Evolutionary conservation across 495 filamentous ascomycete species (phyloP), one percentile per base, ranked within the genome.

Genomic region (Lentithecium fluviatile): DNA sequence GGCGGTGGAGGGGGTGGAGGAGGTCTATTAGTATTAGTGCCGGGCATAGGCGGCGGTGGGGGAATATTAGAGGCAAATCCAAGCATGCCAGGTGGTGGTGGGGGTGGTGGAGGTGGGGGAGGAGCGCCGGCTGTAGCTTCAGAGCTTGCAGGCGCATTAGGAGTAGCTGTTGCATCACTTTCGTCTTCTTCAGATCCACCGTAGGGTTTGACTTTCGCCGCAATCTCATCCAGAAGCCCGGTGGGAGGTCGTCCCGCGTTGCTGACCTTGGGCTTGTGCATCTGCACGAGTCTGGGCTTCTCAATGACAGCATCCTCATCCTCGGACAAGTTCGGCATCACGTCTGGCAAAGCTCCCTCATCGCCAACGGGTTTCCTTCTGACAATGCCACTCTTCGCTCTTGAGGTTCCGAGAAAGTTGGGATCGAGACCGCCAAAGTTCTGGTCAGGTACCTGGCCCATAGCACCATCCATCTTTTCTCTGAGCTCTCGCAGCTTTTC

Each of bases 401-500:
- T 80, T 71, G 60, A 53, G 17, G 63, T 64, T n/a, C 70, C 70
- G 11, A 72, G 55, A 45, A 64, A 69, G 32, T 45, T 55, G 17
- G 60, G 53, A 51, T 60, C 54, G 29, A 73, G 51, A 17, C 60
- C 54, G 23, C 36, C 60, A 26, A 58, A 62, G 46, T 23, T 36
- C 20, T 82, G 77, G 43, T 79, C 76, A 52, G 75, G 71, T 21
- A 70, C 58, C 62, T 83, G 58, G 53, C 66, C 74, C 66, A 42
- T 79, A 70, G 25, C 61, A 50, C 82, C 90, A 53, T 97, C 95
- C 94, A 98, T 98, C 72, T 88, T 83, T 74, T 97, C 95, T 29
- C 94, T 87, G 21, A 97, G 77, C 64, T 96, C 94, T 60, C 94
- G 88, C 32, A 98, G 73, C 70, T 91, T 84, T 75, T 98, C 93